Evolutionary conservation across 768 basidiomycete species (phyloP), one percentile per base, ranked within the genome.

Genomic region (Tylopilus subfusipes): DNA sequence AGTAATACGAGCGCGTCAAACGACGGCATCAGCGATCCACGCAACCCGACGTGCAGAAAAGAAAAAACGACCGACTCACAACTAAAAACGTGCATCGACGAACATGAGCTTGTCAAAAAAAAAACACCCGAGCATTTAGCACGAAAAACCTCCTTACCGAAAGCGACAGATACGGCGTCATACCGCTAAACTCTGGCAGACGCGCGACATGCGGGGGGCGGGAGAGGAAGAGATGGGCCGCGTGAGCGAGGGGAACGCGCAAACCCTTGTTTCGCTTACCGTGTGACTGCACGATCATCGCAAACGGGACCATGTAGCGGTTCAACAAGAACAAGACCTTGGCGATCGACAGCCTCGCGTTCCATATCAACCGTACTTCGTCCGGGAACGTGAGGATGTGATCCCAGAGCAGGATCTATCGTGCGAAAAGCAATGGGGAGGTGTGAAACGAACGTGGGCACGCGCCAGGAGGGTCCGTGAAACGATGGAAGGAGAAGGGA

Each of bases 241-340:
- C 1, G n/a, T 42, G 25, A 52, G 47, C 16, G 16, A 36, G 8
- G 31, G 11, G 6, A 16, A 22, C 34, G 4, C 19, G 19, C n/a
- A n/a, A 19, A n/a, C 14, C 18, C 11, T 5, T 7, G n/a, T n/a
- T 16, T 27, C 33, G 6, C 70, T 66, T 43, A 73, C 75, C 66
- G n/a, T 66, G 57, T 2, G 64, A 52, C 30, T 69, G 63, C 2
- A 67, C 29, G 14, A 73, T 52, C 61, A 77, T 67, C 4, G 59
- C 60, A 6, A 56, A 16, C 2, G 72, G 71, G 42, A 73, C 68
- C 29, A 54, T 5, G 47, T 74, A 75, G 16, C 72, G 72, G 50
- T 71, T 66, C 27, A 72, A 53, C 30, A 74, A 42, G 57, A 73
- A 73, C 18, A 74, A 43, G 19, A 65, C 52, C 36, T 75, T 74